Base-by-base conservation (phyloP, 2,329 filamentous ascomycete species). In the Helminthosporium solani region DNA sequence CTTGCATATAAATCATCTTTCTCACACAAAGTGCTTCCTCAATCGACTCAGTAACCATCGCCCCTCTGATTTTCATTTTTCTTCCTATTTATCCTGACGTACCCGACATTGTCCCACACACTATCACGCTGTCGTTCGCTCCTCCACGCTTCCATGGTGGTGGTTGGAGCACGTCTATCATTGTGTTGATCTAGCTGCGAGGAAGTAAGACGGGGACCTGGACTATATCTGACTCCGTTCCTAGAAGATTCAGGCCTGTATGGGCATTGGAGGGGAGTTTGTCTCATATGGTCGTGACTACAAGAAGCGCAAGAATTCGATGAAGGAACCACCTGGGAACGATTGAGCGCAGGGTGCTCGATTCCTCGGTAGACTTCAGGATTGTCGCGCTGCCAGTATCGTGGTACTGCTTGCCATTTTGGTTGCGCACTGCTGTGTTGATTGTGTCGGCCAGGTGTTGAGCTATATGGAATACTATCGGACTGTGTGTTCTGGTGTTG, bases 71-170 rank as follows among this genome's bases (percentile, higher is more conserved):
- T 2, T 3, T n/a, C 31, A 3, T 16, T 31, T 3, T 28, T 16
- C 14, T 19, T 3, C 30, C 21, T 6, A n/a, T 12, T 31, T 12
- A 12, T 38, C 21, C 7, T 16, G n/a, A 52, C 49, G 28, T 40
- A 43, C 15, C 42, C 47, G n/a, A 52, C 40, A 3, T 39, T 42
- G 40, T 55, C 31, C 52, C 52, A 57, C 3, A 40, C 35, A 15
- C 42, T 41, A 2, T 50, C 44, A 4, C 42, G 36, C 34, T 54
- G 50, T 8, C 27, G 30, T 25, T 44, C 46, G n/a, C 23, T 33
- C 23, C 23, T 39, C 52, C 52, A 55, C 2, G 14, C 14, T 3
- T 40, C 27, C 45, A 57, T 42, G 8, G 12, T 42, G 12, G 19
- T 38, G 14, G 36, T 47, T 2, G 27, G 33, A 12, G 25, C 14